These are phyloP conservation scores for Solanum sejunctum DNA, from an alignment of 257 asterid species.

Conservation along the genomic window DNA sequence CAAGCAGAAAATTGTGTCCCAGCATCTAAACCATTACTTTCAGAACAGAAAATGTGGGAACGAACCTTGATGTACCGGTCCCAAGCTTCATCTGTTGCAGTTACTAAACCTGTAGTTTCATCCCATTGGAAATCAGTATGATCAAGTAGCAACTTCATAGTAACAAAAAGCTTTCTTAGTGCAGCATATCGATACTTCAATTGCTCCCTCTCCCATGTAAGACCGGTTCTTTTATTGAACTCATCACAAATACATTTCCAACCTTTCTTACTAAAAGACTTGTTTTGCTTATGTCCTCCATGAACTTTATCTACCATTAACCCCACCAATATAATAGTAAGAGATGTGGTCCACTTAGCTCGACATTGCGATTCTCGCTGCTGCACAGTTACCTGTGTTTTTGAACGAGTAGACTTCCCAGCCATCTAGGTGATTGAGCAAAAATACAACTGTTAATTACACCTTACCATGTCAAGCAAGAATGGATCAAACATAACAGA, in stretches of 20 bases:
- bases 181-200: conserved; percentile 54
- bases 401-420: conserved; percentile 45
- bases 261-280: conserved; percentile 60
- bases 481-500: background rate
- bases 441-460: background rate
- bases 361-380: conserved; percentile 52
- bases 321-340: conserved; percentile 45
- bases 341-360: conserved; percentile 68
- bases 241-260: conserved; percentile 66
- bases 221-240: conserved; percentile 57
- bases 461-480: background rate
- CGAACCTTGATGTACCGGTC: conserved; percentile 45
- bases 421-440: conserved; percentile 38
- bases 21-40: background rate
- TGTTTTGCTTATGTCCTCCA: conserved; percentile 42
- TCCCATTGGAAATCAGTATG: conserved; percentile 55
- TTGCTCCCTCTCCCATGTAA: conserved; percentile 68
- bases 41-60: background rate
- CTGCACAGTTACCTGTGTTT: conserved; percentile 23
- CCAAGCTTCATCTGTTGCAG: conserved; percentile 70
- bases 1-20: background rate
- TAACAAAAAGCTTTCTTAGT: conserved; percentile 55
- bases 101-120: conserved; percentile 43
- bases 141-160: conserved; percentile 31
- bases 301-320: conserved; percentile 61